Evolutionary conservation across 495 filamentous ascomycete species (phyloP), one percentile per base, ranked within the genome.

Genomic region (Clohesyomyces aquaticus): DNA sequence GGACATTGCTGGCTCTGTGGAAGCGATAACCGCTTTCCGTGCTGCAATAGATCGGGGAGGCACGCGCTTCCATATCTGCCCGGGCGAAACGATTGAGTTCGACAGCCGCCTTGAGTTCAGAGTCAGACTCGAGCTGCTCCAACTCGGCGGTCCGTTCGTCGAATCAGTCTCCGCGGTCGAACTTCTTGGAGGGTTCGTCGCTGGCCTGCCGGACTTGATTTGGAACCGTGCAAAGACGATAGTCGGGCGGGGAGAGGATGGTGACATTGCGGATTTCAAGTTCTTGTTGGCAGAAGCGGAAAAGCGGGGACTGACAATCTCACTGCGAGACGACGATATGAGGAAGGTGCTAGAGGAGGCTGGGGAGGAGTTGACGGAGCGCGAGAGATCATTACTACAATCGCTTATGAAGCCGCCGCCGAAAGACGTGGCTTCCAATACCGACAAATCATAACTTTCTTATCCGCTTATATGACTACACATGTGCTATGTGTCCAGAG

Each of bases 361-460:
- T 48, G 45, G 45, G 45, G 45, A 48, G 45, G 45, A 48, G 45
- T 48, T 48, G 45, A 48, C 45, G 45, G 45, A 48, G 45, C 45
- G 45, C 45, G 45, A 48, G 45, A 48, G 45, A 48, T 18, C 45
- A 48, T 48, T 48, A 48, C 45, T 48, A 48, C 45, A 48, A 48
- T 48, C 45, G 45, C 22, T 48, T 48, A 48, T 48, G 45, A 48
- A 48, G 45, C 45, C 45, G 45, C 45, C 45, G 45, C 45, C n/a
- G 45, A 48, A 48, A 48, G 45, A 48, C 45, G 45, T 19, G 45
- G 45, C 45, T 48, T 48, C 45, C n/a, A 48, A 48, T 48, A 48
- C 45, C 45, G 45, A 48, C 45, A 48, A 48, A 48, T 48, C 45
- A 48, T 48, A 48, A 48, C 45, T 48, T 48, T 48, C 45, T 48